Percentiles rank a stretch among this genome's conserved stretches.
These are phyloP conservation scores for Rubroshorea leprosula DNA, from an alignment of 345 rosid species.

Conservation along the genomic window DNA sequence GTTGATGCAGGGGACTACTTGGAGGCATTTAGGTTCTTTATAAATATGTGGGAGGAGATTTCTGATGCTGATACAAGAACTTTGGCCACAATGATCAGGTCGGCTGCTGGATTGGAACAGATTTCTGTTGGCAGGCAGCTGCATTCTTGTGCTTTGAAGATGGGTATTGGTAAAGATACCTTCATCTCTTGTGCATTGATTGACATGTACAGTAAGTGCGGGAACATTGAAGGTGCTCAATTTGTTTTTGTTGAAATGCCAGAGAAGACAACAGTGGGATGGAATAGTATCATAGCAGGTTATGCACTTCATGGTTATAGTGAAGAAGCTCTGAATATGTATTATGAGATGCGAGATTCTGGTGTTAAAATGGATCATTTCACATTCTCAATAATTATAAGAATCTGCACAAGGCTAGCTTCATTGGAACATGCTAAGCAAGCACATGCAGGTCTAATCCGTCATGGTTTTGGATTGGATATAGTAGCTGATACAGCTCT, in stretches of 20 bases:
- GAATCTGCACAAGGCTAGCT: conserved; percentile 69
- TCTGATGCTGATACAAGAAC: conserved; percentile 55
- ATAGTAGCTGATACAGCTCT: conserved; percentile 71
- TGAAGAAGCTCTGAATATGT: conserved; percentile 69
- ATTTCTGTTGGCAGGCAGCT: conserved; percentile 55
- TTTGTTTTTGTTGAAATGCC: conserved; percentile 65
- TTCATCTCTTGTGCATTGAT: conserved; percentile 73
- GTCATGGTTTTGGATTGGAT: conserved; percentile 66
- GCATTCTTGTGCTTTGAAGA: conserved; percentile 57
- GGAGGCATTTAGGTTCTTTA: conserved; percentile 63
- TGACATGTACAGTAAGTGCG: conserved; percentile 88
- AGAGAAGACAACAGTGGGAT: conserved; percentile 71
- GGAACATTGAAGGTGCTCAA: conserved; percentile 71
- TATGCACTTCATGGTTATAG: conserved; percentile 79
- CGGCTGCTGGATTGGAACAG: conserved; percentile 61
- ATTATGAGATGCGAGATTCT: conserved; percentile 61
- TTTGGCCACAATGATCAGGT: conserved; percentile 54
- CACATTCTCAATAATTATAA: conserved; percentile 64
- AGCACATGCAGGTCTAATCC: conserved; percentile 72
- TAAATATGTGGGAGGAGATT: conserved; percentile 68
- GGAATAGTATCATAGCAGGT: conserved; percentile 74
- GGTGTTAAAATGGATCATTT: conserved; percentile 70
- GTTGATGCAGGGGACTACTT: conserved; percentile 53
- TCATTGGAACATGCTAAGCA: conserved; percentile 65
- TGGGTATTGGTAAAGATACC: conserved; percentile 40